These are phyloP conservation scores for Phytophthora litchii DNA, from an alignment of 352 stramenopile species.

Conservation along the genomic window DNA sequence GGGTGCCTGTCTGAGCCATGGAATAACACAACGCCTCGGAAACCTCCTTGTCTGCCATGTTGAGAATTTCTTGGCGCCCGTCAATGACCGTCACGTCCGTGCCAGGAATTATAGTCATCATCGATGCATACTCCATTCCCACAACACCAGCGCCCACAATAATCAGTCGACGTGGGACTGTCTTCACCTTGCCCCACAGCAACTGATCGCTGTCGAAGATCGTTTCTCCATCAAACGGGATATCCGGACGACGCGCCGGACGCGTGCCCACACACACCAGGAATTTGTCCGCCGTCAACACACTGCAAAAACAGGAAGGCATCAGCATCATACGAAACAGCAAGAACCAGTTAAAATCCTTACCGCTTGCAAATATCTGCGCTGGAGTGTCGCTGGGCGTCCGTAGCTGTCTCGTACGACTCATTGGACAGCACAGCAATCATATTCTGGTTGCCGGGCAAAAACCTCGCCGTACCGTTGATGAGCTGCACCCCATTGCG, in stretches of 20 bases:
- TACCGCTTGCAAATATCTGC: constrained; percentile 88
- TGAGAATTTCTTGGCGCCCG: constrained; percentile 82
- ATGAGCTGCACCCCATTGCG: constrained; percentile 85
- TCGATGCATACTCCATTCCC: constrained; percentile 93
- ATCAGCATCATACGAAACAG: background rate
- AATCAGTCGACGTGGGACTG: constrained; percentile 79
- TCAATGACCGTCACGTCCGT: constrained; percentile 92
- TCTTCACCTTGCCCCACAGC: constrained; percentile 79
- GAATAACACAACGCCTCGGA: constrained; percentile 86
- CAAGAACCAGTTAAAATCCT: background rate
- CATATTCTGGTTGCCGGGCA: constrained; percentile 76
- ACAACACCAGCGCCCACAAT: constrained; percentile 88
- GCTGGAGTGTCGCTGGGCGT: constrained; percentile 71
- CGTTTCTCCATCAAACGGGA: constrained; percentile 87
- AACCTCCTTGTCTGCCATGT: constrained; percentile 91
- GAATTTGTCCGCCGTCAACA: constrained; percentile 87
- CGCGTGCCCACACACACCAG: constrained; percentile 87
- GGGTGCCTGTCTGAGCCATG: constrained; percentile 87
- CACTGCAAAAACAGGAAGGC: constrained; percentile 33
- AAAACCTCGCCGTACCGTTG: constrained; percentile 79
- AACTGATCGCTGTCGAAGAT: constrained; percentile 89
- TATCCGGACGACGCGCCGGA: constrained; percentile 76
- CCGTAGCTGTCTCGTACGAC: constrained; percentile 77
- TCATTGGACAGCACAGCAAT: constrained; percentile 87
- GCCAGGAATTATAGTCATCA: constrained; percentile 91